Base-by-base conservation (phyloP, 208 protist genomes). In the Crithidia thermophila region DNA sequence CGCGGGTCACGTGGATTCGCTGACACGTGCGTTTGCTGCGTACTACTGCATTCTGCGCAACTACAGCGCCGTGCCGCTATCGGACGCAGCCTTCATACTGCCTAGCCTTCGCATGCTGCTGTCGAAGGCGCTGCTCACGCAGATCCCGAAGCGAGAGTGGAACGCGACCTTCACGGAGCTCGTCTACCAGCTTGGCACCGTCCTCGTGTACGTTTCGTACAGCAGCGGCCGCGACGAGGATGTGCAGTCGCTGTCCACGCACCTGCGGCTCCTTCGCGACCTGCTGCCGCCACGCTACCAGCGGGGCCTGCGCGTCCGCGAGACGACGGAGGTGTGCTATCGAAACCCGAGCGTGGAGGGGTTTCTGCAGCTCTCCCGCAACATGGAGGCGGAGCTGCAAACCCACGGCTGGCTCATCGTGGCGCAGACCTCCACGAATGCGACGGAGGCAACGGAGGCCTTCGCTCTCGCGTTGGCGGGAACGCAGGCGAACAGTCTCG, bases 81-180 rank as follows among this genome's bases (percentile, higher is more conserved):
- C 66, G 20, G 49, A 68, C 2, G 45, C 67, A 8, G 47, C 47
- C 0, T 47, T 84, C 53, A 49, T 91, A 39, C 34, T 90, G 1
- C 77, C 89, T 4, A 91, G 87, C 56, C 51, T 95, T 53, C 70
- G 79, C 45, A 91, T 93, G 71, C 53, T 95, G 53, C 79, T 95
- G 21, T 93, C 90, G 3, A 61, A 68, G 46, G 62, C 75, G 27
- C 52, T 89, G 0, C 64, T 85, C 50, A 49, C 28, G 27, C 60
- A 77, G 18, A 56, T 85, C 13, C 69, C 60, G 9, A 72, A 53
- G 59, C 62, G 58, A 1, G 66, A 57, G 39, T 71, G 51, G 70
- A 74, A 33, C 49, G 34, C 47, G 11, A 72, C 57, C 31, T 81
- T 75, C 45, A 75, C 53, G 9, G 51, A 62, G 16, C 23, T 73